A percentile compares a stretch with the other conserved stretches of the same genome.
Evolutionary conservation across 768 basidiomycete genomes (phyloP).

Genomic region (button mushroom (Agaricus bisporus)): DNA sequence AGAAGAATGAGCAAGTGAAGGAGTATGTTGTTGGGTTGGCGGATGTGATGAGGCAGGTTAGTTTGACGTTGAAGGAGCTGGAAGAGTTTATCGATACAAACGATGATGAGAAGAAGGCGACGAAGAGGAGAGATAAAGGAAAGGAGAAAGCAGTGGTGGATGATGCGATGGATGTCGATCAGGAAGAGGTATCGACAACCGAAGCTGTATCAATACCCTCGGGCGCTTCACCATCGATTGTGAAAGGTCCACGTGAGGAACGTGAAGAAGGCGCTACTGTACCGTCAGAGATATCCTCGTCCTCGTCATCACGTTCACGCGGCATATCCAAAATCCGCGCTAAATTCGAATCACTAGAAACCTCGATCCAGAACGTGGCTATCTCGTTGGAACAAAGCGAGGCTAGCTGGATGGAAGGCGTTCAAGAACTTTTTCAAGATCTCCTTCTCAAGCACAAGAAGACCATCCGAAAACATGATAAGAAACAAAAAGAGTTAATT

Average conservation of each 20-base stretch:
- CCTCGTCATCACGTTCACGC: neutral
- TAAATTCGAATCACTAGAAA: neutral
- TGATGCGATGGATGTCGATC: slow-evolving; percentile 2
- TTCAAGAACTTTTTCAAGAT: slow-evolving; percentile 2
- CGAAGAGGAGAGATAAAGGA: slow-evolving; percentile 5
- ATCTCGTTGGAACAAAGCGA: neutral
- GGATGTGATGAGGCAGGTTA: slow-evolving; percentile 12
- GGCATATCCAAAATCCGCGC: neutral
- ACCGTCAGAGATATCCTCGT: neutral
- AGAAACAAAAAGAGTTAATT: neutral
- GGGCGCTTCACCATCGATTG: neutral
- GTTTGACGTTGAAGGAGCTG: slow-evolving; percentile 8
- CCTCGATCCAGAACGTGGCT: neutral
- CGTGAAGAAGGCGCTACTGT: neutral
- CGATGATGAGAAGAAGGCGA: slow-evolving; percentile 2
- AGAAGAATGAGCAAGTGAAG: slow-evolving; percentile 9
- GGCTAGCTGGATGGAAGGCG: neutral
- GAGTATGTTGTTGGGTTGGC: slow-evolving; percentile 12
- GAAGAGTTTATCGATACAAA: slow-evolving; percentile 8
- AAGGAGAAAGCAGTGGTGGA: neutral
- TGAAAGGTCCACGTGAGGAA: neutral
- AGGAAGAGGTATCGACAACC: neutral
- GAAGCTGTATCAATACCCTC: neutral
- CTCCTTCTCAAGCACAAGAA: neutral
- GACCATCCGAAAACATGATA: neutral